Conservation (phyloP, 2,329 filamentous ascomycete genomes). For the Madurella mycetomatis region DNA sequence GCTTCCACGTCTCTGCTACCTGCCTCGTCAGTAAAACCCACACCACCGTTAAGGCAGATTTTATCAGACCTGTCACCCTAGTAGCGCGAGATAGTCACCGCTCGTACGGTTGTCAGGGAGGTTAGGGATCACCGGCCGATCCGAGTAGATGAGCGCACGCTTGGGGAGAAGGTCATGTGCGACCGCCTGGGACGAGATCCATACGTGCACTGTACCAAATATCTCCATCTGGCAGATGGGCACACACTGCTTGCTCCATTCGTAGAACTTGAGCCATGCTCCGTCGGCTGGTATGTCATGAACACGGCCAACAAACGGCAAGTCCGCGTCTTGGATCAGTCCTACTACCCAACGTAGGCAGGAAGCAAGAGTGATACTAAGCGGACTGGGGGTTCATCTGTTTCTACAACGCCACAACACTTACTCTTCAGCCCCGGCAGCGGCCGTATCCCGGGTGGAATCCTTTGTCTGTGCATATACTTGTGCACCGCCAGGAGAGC, state of each 20-base stretch:
- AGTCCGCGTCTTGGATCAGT: conserved; percentile 27
- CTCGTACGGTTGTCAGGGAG: conserved; percentile 44
- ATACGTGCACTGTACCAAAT: conserved; percentile 43
- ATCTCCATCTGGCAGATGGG: conserved; percentile 45
- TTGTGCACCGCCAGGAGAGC: conserved; percentile 15
- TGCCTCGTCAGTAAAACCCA: neutral
- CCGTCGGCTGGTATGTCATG: conserved; percentile 41
- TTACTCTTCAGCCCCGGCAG: conserved; percentile 31
- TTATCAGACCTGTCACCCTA: conserved; percentile 38
- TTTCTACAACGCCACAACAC: neutral
- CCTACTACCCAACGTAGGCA: too few relatives aligned
- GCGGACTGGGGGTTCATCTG: neutral
- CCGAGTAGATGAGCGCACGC: conserved; percentile 42
- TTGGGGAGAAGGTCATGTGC: conserved; percentile 42
- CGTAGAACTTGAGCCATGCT: conserved; percentile 45
- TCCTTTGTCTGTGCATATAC: conserved; percentile 19
- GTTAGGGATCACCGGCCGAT: conserved; percentile 44
- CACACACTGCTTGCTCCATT: conserved; percentile 44
- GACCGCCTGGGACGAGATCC: conserved; percentile 44
- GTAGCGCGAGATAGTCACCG: conserved; percentile 43
- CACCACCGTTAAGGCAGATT: neutral
- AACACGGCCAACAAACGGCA: conserved; percentile 42
- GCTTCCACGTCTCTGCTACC: conserved; percentile 44
- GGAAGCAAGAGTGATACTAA: neutral
- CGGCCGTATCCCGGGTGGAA: conserved; percentile 27